Evolutionary conservation across 208 protist species (phyloP).

Genomic region (Leishmania turanica): DNA sequence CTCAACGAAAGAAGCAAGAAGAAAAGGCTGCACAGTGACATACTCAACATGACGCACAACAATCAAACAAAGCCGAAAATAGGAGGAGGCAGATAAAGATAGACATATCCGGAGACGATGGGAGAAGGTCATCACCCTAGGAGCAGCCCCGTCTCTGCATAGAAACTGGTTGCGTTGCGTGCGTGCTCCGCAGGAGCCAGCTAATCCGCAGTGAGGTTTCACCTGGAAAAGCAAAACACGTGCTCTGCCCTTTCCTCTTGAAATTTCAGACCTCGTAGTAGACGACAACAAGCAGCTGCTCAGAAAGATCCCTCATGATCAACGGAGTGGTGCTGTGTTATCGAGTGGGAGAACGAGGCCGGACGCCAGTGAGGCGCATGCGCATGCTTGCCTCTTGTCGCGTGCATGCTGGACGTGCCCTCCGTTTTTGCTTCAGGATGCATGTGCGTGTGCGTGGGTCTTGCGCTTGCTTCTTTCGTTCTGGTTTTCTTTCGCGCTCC

Average conservation of each 20-base stretch:
- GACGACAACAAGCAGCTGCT: background rate
- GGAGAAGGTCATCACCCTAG: background rate
- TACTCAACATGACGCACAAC: background rate
- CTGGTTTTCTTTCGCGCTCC: background rate
- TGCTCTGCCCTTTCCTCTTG: background rate
- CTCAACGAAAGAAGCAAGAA: background rate
- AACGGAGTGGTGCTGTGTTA: background rate
- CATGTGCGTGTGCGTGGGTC: background rate
- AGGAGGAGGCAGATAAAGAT: background rate
- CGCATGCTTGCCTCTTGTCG: background rate
- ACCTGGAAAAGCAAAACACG: no score
- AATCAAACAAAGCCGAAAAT: no score
- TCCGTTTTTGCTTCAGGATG: background rate
- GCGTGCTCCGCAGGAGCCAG: background rate
- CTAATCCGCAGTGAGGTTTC: background rate
- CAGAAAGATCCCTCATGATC: background rate
- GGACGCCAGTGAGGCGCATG: slow-evolving; percentile 3
- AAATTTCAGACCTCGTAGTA: background rate
- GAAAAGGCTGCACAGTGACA: background rate
- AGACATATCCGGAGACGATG: background rate
- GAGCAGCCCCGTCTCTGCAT: background rate
- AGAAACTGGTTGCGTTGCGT: background rate
- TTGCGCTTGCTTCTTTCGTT: no score
- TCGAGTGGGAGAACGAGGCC: background rate
- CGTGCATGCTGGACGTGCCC: background rate